Percentiles rank a stretch among this genome's conserved stretches.
Conservation (phyloP, 495 filamentous ascomycete genomes). For the Trichoderma reesei region DNA sequence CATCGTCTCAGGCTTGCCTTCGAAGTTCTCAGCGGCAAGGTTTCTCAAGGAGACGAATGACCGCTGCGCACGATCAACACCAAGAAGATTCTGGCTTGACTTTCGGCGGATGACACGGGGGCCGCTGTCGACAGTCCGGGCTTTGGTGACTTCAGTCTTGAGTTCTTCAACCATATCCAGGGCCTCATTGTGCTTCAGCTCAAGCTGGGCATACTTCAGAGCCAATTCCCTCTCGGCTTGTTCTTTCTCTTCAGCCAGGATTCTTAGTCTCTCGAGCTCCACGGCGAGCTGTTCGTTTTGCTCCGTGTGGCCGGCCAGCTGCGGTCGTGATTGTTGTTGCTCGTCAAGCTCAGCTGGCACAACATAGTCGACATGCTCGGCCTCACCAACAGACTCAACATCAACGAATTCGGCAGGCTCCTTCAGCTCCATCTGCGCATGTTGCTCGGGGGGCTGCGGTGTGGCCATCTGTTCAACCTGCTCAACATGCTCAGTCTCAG, state of each 20-base stretch:
- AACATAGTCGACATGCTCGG: neutral
- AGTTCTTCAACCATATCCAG: slow-evolving; percentile 80
- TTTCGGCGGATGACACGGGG: slow-evolving; percentile 79
- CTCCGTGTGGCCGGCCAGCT: neutral
- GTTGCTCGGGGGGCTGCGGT: no score
- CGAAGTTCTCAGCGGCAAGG: slow-evolving; percentile 77
- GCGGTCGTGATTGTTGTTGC: no score
- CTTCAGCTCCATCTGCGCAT: neutral
- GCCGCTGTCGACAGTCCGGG: slow-evolving; percentile 50
- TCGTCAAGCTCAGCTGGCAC: neutral
- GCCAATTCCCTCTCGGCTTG: slow-evolving; percentile 58
- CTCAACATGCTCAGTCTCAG: neutral
- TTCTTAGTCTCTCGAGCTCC: slow-evolving; percentile 63
- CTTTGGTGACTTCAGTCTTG: slow-evolving; percentile 72
- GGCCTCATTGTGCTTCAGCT: slow-evolving; percentile 70
- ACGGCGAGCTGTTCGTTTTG: slow-evolving; percentile 33
- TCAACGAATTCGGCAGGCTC: neutral
- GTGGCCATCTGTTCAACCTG: neutral
- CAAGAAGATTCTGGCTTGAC: slow-evolving; percentile 84
- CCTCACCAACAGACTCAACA: neutral
- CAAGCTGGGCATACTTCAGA: slow-evolving; percentile 69
- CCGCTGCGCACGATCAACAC: slow-evolving; percentile 83
- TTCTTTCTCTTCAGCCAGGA: slow-evolving; percentile 65
- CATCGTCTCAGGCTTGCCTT: slow-evolving; percentile 68
- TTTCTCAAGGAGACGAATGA: slow-evolving; percentile 85